These are phyloP conservation scores for Phytophthora multivora DNA, from an alignment of 352 stramenopile genomes.

Conservation along the genomic window DNA sequence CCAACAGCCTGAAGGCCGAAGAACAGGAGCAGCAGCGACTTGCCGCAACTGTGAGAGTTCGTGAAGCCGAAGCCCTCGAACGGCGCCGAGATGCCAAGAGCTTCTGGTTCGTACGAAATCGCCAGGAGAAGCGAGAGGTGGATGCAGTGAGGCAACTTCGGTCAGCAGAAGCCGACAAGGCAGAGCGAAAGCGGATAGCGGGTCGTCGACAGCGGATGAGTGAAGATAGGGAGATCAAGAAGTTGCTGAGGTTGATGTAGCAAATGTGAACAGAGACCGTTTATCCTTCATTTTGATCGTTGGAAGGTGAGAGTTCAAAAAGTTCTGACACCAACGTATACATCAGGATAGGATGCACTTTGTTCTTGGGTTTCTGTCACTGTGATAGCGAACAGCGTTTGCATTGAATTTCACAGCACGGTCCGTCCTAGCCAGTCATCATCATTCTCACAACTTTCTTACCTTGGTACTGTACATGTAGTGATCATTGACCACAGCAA, in stretches of 20 bases:
- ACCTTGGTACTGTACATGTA: no score
- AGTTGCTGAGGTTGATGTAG: slow-evolving; percentile 62
- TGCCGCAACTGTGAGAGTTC: slow-evolving; percentile 25
- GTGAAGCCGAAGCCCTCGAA: slow-evolving; percentile 42
- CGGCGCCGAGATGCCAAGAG: slow-evolving; percentile 67
- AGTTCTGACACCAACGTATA: background rate
- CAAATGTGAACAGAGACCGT: no score
- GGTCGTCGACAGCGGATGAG: slow-evolving; percentile 45
- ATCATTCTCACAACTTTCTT: no score
- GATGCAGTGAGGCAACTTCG: slow-evolving; percentile 29
- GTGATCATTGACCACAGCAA: no score
- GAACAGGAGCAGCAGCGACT: slow-evolving; percentile 42
- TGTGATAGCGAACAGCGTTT: no score
- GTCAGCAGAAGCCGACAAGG: slow-evolving; percentile 29
- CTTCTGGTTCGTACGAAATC: slow-evolving; percentile 70
- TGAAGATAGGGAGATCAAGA: slow-evolving; percentile 77
- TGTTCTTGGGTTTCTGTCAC: no score
- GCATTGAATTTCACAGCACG: no score
- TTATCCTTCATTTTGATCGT: no score
- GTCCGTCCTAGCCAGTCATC: no score
- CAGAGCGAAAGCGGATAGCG: slow-evolving; percentile 24
- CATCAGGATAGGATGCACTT: background rate
- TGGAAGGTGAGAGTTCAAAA: no score
- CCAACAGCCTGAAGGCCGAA: slow-evolving; percentile 32
- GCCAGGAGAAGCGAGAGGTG: slow-evolving; percentile 42